Percentiles rank a stretch among this genome's conserved stretches.
Evolutionary conservation across 1,139 yeast species (phyloP).

Genomic region (Taiozyma onychis): DNA sequence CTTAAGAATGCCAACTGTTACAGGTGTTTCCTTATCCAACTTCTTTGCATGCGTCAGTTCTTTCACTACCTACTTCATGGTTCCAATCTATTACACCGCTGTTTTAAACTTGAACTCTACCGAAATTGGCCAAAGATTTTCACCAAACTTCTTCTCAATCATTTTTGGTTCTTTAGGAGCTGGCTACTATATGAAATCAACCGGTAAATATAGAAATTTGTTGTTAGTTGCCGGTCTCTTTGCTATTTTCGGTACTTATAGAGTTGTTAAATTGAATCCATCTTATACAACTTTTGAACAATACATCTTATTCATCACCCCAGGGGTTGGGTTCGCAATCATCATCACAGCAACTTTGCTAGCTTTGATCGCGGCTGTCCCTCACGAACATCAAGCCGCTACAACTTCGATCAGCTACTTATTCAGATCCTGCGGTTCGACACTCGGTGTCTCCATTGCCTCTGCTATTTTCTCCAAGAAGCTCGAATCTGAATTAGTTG

Average conservation of each 20-base stretch:
- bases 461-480: slow-evolving; percentile 55
- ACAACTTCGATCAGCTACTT: slow-evolving; percentile 74
- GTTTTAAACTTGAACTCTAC: slow-evolving; percentile 52
- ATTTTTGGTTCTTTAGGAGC: slow-evolving; percentile 64
- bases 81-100: slow-evolving; percentile 59
- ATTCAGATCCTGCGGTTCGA: slow-evolving; percentile 69
- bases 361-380: slow-evolving; percentile 62
- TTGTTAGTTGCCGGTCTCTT: slow-evolving; percentile 40
- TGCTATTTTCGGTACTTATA: slow-evolving; percentile 41
- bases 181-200: slow-evolving; percentile 61
- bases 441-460: slow-evolving; percentile 62
- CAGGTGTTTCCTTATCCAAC: slow-evolving; percentile 61
- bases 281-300: slow-evolving; percentile 31
- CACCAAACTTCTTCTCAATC: slow-evolving; percentile 66
- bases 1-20: slow-evolving; percentile 50
- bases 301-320: slow-evolving; percentile 31
- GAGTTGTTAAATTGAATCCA: slow-evolving; percentile 33
- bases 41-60: slow-evolving; percentile 50
- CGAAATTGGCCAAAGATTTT: slow-evolving; percentile 54
- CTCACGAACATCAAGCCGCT: slow-evolving; percentile 57
- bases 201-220: slow-evolving; percentile 60
- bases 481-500: slow-evolving; percentile 20
- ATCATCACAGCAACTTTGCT: slow-evolving; percentile 62
- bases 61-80: slow-evolving; percentile 51
- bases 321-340: slow-evolving; percentile 55